Evolutionary conservation across 31 red algal species (phyloP).

Genomic region (Endocladia muricata): DNA sequence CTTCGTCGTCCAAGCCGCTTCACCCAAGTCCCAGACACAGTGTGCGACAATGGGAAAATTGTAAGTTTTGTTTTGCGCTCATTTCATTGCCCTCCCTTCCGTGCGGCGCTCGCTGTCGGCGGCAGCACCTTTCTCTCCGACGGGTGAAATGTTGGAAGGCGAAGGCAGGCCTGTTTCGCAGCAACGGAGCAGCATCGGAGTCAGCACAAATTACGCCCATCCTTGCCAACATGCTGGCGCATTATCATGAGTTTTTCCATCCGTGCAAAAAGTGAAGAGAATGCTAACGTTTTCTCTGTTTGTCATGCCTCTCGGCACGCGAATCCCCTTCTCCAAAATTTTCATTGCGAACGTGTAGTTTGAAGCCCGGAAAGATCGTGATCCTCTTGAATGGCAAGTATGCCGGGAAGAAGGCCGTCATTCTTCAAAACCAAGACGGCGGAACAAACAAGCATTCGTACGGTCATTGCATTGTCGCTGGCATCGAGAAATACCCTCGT

Average conservation of each 20-base stretch:
- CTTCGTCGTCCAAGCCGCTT: background rate
- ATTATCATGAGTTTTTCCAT: too few relatives aligned
- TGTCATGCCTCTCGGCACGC: too few relatives aligned
- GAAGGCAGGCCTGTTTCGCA: too few relatives aligned
- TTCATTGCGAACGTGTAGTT: too few relatives aligned
- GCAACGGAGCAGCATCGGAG: too few relatives aligned
- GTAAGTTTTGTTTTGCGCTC: constrained; percentile 14
- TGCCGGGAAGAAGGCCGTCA: constrained; percentile 95
- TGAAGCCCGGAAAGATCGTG: constrained; percentile 94
- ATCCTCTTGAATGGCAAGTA: constrained; percentile 81
- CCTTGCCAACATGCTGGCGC: too few relatives aligned
- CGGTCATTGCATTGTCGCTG: constrained; percentile 86
- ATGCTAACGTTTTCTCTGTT: too few relatives aligned
- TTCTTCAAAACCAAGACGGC: constrained; percentile 83
- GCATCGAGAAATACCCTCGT: constrained; percentile 84
- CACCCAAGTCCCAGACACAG: background rate
- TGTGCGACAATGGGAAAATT: constrained; percentile 40
- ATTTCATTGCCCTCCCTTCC: background rate
- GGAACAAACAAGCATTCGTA: constrained; percentile 78
- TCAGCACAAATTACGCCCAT: too few relatives aligned
- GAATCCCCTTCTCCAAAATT: too few relatives aligned
- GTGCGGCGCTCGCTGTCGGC: background rate
- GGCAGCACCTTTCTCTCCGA: too few relatives aligned
- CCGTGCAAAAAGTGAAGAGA: too few relatives aligned
- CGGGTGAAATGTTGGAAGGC: too few relatives aligned